Conservation (phyloP, 805 yeast genomes). For the Maudiozyma pseudohumilis region DNA sequence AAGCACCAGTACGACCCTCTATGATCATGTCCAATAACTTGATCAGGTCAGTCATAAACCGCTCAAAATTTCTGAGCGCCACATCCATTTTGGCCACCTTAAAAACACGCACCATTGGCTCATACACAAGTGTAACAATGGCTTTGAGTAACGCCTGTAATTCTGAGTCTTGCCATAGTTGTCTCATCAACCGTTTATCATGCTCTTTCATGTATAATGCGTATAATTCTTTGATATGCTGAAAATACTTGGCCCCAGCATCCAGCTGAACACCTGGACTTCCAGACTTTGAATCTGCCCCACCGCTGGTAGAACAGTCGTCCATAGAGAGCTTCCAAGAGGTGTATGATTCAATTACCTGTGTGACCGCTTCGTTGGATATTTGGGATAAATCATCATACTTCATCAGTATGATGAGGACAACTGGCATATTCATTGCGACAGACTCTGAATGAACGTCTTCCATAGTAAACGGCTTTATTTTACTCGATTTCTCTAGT, state of each 20-base stretch:
- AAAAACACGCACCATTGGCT: conserved; percentile 62
- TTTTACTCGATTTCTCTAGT: conserved; percentile 14
- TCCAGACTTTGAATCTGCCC: conserved; percentile 9
- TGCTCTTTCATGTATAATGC: conserved; percentile 54
- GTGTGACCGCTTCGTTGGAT: conserved; percentile 17
- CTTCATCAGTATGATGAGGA: conserved; percentile 20
- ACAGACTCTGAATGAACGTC: conserved; percentile 26
- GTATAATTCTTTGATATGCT: conserved; percentile 51
- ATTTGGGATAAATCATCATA: conserved; percentile 13
- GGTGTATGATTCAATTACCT: conserved; percentile 24
- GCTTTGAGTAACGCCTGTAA: conserved; percentile 67
- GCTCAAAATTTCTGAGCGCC: conserved; percentile 53
- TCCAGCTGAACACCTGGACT: not conserved
- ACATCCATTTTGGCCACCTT: conserved; percentile 55
- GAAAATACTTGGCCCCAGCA: conserved; percentile 35
- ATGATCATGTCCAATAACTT: conserved; percentile 43
- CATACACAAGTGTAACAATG: conserved; percentile 59
- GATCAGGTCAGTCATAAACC: conserved; percentile 59
- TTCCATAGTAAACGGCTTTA: conserved; percentile 20
- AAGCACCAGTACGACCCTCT: conserved; percentile 34
- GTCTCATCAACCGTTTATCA: conserved; percentile 67
- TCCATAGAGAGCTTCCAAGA: conserved; percentile 18
- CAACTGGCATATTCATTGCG: conserved; percentile 21
- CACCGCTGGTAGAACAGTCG: not conserved
- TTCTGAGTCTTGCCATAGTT: conserved; percentile 79